Evolutionary conservation across 805 yeast species (phyloP).

Genomic region (Starmerella floricola): DNA sequence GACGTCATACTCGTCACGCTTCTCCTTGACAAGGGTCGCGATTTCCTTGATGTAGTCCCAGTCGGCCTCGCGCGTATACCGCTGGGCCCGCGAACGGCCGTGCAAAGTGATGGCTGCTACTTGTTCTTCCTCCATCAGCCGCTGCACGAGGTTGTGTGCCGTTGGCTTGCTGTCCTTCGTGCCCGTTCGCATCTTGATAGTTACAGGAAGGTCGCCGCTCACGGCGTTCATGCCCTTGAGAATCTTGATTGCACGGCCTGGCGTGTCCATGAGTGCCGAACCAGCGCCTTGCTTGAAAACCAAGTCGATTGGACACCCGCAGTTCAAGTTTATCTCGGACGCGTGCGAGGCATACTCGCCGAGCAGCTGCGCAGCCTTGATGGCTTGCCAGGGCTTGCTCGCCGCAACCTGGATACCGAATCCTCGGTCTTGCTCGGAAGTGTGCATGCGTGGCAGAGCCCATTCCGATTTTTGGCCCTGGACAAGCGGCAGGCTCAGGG

Average conservation of each 20-base stretch:
- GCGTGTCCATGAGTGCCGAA: constrained; percentile 80
- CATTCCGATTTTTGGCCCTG: constrained; percentile 92
- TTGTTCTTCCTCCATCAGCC: constrained; percentile 65
- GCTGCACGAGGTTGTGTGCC: constrained; percentile 64
- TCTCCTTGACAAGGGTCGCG: constrained; percentile 53
- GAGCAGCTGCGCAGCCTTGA: constrained; percentile 79
- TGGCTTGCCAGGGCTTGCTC: constrained; percentile 83
- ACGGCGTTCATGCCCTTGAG: constrained; percentile 79
- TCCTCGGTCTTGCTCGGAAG: constrained; percentile 58
- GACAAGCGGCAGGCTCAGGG: constrained; percentile 67
- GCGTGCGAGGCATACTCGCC: constrained; percentile 45
- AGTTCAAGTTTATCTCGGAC: constrained; percentile 80
- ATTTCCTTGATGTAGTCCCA: constrained; percentile 80
- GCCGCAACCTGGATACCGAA: constrained; percentile 92
- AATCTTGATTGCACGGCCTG: constrained; percentile 65
- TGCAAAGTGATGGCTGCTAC: constrained; percentile 87
- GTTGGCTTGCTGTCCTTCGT: constrained; percentile 71
- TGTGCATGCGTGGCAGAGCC: constrained; percentile 91
- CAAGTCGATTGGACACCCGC: constrained; percentile 96
- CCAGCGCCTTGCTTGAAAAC: constrained; percentile 94
- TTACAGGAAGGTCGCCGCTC: constrained; percentile 82
- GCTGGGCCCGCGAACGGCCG: constrained; percentile 92
- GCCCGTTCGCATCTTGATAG: constrained; percentile 88
- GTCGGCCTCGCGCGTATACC: constrained; percentile 83
- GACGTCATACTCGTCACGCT: constrained; percentile 44